A percentile compares a stretch with the other conserved stretches of the same genome.
phyloP scores from a whole-genome alignment of 164 flowering plant species.

The Vitis rupestris region DNA sequence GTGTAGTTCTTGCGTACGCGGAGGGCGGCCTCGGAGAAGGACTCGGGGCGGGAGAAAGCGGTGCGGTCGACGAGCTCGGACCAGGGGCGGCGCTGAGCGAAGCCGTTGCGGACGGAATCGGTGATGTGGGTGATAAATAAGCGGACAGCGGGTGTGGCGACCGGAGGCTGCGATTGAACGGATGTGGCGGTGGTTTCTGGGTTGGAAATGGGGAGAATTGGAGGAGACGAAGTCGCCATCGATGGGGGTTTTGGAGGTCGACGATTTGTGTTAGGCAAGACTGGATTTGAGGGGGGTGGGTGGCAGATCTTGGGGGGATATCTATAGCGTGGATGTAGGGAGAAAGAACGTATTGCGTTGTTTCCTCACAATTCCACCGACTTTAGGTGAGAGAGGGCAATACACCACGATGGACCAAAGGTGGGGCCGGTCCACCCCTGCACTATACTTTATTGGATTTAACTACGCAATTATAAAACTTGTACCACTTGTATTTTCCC shows the following conservation, averaged over 20 bases:
- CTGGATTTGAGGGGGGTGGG: not conserved
- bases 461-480: too few species aligned
- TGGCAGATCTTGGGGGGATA: too few species aligned
- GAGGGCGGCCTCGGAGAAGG: conserved; percentile 64
- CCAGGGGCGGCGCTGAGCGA: conserved; percentile 82
- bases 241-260: conserved; percentile 3
- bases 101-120: conserved; percentile 43
- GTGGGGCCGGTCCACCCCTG: too few species aligned
- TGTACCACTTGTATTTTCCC: too few species aligned
- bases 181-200: conserved; percentile 26
- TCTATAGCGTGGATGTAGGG: too few species aligned
- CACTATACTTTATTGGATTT: too few species aligned
- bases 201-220: conserved; percentile 47
- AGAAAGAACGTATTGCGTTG: too few species aligned
- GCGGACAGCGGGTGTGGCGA: conserved; percentile 69
- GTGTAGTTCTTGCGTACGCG: conserved; percentile 77
- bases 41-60: conserved; percentile 61
- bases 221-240: conserved; percentile 38
- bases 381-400: too few species aligned
- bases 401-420: too few species aligned
- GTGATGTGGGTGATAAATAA: conserved; percentile 53
- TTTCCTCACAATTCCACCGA: too few species aligned
- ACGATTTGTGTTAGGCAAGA: not conserved
- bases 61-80: conserved; percentile 66
- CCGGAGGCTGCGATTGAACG: conserved; percentile 33